Conservation (phyloP, 139 green algal genomes). For the Chlorella sorokiniana region DNA sequence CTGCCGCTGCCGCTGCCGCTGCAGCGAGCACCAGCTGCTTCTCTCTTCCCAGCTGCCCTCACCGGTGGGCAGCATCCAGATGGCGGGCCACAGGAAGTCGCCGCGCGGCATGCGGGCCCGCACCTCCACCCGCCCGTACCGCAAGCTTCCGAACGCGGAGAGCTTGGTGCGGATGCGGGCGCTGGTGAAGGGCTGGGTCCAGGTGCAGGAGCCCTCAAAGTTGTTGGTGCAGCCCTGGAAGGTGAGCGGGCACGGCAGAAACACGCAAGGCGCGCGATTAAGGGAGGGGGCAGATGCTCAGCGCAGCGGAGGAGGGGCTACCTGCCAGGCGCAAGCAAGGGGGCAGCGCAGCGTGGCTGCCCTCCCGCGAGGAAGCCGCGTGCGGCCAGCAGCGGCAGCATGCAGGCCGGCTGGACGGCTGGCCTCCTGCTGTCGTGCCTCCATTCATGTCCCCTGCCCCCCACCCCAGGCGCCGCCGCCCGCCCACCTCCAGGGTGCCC, state of each 20-base stretch:
- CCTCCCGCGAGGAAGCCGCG: too few species aligned
- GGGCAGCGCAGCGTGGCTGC: too few species aligned
- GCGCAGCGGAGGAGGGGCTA: too few species aligned
- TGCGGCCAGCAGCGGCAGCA: too few species aligned
- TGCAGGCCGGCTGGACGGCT: too few species aligned
- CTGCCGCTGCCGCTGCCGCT: not conserved
- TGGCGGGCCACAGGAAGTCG: constrained; percentile 36
- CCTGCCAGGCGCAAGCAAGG: too few species aligned
- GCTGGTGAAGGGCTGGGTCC: constrained; percentile 20
- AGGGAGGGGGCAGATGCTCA: too few species aligned
- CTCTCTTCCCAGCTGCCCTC: not conserved
- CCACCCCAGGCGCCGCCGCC: too few species aligned
- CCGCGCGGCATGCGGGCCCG: constrained; percentile 4
- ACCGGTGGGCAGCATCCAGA: constrained; percentile 39
- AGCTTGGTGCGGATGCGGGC: constrained; percentile 16
- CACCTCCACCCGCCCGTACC: constrained; percentile 11
- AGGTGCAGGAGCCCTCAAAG: not conserved
- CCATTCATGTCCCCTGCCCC: too few species aligned
- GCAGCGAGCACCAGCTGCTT: not conserved
- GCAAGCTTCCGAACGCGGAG: constrained; percentile 1
- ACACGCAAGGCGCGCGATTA: not conserved
- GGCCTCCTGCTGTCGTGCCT: too few species aligned
- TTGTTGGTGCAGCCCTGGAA: constrained; percentile 11
- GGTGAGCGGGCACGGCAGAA: too few species aligned
- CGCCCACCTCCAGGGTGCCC: not conserved